A percentile compares a stretch with the other conserved stretches of the same genome.
These are phyloP conservation scores for Coniochaeta ligniaria DNA, from an alignment of 2,329 filamentous ascomycete species.

Conservation along the genomic window DNA sequence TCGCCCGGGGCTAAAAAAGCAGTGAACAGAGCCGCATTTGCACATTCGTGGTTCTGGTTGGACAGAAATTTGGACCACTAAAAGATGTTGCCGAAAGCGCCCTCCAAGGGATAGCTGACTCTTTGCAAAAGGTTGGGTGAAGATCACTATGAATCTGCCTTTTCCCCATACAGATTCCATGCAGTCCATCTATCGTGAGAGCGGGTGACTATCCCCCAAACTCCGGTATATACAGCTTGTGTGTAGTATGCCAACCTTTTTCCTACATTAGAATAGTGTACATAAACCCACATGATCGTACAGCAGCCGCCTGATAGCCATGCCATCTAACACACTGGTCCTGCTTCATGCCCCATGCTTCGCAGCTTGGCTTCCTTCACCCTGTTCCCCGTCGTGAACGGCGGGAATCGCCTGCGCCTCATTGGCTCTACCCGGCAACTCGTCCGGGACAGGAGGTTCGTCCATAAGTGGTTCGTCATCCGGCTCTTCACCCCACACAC, in stretches of 20 bases:
- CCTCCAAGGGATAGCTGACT: too few relatives aligned
- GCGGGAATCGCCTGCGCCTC: background rate
- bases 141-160: background rate
- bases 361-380: background rate
- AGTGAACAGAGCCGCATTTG: too few relatives aligned
- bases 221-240: background rate
- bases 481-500: constrained; percentile 10
- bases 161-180: background rate
- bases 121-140: too few relatives aligned
- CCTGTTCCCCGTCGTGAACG: background rate
- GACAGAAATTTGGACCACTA: too few relatives aligned
- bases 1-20: too few relatives aligned
- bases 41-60: too few relatives aligned
- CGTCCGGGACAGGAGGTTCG: background rate
- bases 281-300: background rate
- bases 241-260: background rate
- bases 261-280: background rate
- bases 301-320: background rate
- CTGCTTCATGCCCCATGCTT: background rate
- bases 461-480: constrained; percentile 1
- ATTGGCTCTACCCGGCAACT: background rate
- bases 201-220: background rate
- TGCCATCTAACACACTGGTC: background rate
- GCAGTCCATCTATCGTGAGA: background rate
- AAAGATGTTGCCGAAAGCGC: too few relatives aligned